Conservation (phyloP, 495 filamentous ascomycete genomes). For the Cercophora newfieldiana region DNA sequence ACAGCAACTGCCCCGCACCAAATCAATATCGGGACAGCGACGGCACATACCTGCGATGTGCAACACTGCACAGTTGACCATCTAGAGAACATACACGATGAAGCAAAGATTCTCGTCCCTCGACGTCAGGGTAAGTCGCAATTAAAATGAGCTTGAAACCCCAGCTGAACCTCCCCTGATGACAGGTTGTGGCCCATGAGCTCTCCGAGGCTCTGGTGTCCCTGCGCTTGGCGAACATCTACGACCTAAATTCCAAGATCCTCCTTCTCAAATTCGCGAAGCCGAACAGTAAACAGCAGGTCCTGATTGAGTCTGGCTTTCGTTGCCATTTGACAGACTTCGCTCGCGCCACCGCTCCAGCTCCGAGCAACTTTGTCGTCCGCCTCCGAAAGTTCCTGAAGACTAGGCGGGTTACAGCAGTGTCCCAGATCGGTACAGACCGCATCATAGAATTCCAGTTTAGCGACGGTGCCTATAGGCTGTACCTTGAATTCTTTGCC, state of each 20-base stretch:
- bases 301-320: slow-evolving; percentile 93
- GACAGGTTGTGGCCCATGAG: slow-evolving; percentile 88
- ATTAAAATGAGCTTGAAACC: not conserved
- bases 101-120: slow-evolving; percentile 97
- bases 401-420: slow-evolving; percentile 76
- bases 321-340: slow-evolving; percentile 92
- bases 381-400: slow-evolving; percentile 84
- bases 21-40: not conserved
- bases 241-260: slow-evolving; percentile 92
- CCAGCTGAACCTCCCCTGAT: slow-evolving; percentile 13
- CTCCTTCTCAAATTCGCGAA: slow-evolving; percentile 92
- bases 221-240: slow-evolving; percentile 86
- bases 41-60: not conserved
- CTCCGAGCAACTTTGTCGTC: slow-evolving; percentile 80
- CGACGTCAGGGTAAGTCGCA: slow-evolving; percentile 71
- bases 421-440: slow-evolving; percentile 88
- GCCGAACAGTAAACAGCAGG: slow-evolving; percentile 78
- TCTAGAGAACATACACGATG: slow-evolving; percentile 59
- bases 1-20: not conserved
- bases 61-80: not conserved
- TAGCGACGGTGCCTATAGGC: slow-evolving; percentile 81
- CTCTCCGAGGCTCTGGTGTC: slow-evolving; percentile 71
- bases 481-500: slow-evolving; percentile 95
- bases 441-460: slow-evolving; percentile 90
- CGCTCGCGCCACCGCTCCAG: slow-evolving; percentile 76